Base-by-base conservation (phyloP, 768 basidiomycete species). In the Phylloporus scabripes region DNA sequence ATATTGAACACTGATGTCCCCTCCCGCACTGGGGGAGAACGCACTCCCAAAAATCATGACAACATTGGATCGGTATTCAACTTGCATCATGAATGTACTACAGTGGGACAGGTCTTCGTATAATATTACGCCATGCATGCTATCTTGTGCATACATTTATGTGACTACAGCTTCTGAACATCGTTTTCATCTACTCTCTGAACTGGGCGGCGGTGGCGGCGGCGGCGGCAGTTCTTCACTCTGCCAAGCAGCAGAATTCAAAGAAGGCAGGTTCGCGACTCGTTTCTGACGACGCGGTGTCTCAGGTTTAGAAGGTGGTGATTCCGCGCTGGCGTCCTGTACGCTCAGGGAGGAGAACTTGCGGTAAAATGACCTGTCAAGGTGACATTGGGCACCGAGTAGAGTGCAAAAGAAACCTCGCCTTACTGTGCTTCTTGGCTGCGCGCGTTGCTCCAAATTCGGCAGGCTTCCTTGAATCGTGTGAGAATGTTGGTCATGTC, bases 351-450 rank as follows among this genome's bases (percentile, higher is more conserved):
- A 56, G 1, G 62, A 42, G 18, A 66, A 59, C 39, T 34, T 49
- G 42, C 39, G 55, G 36, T 52, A 50, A 43, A 66, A 45, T 14
- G 56, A 46, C 41, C 65, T 66, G 9, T 38, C 28, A 44, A 40
- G 8, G 24, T 17, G 1, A 8, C 15, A 23, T 52, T 23, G 33
- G 32, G 23, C 24, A 11, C 24, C 9, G 36, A 21, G 17, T 11
- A 8, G 11, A 32, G 26, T 32, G 21, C 0, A 18, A 24, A 15
- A n/a, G 28, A 29, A 18, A 4, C 5, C 3, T 26, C 5, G 7
- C 39, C 84, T 65, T 59, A 91, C 88, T 82, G 82, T 23, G 88
- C 74, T 64, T 94, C 90, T 42, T 82, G 77, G 51, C 82, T 78
- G 36, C 94, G 75, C 15, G 75, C 71, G 38, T 78, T 76, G 42